Evolutionary conservation across 441 rosid species (phyloP).

Genomic region (Croton setiger): DNA sequence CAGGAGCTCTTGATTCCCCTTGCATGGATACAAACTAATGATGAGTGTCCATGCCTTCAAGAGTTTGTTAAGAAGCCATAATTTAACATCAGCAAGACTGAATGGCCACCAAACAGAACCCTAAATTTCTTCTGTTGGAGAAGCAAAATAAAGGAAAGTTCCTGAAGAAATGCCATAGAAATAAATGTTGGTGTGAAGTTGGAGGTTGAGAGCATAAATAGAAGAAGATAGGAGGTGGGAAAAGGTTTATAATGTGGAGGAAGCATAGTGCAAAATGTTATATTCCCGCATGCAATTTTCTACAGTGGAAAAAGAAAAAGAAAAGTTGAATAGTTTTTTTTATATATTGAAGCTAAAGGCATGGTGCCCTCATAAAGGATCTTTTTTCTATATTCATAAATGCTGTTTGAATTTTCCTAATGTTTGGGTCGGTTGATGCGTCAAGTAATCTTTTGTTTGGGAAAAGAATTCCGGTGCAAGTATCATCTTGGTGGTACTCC

Average conservation of each 20-base stretch:
- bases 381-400: conserved; percentile 7
- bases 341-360: conserved; percentile 21
- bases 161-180: background rate
- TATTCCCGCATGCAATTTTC: conserved; percentile 39
- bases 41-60: background rate
- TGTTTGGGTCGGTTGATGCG: no score
- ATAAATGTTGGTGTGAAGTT: background rate
- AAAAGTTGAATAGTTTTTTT: background rate
- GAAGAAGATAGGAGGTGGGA: background rate
- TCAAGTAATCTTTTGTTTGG: no score
- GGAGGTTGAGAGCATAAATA: no score
- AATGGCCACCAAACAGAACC: background rate
- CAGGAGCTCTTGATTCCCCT: conserved; percentile 51
- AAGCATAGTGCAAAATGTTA: conserved; percentile 5
- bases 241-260: conserved; percentile 1
- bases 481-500: no score
- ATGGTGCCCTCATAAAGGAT: conserved; percentile 18
- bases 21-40: conserved; percentile 20
- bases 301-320: conserved; percentile 22
- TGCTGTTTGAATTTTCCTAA: background rate
- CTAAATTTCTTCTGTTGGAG: conserved; percentile 6
- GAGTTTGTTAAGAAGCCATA: background rate
- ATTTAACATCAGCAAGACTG: background rate
- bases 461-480: no score
- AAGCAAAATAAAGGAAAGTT: background rate